Conservation (phyloP, 306 rosid genomes). For the Parietaria judaica region DNA sequence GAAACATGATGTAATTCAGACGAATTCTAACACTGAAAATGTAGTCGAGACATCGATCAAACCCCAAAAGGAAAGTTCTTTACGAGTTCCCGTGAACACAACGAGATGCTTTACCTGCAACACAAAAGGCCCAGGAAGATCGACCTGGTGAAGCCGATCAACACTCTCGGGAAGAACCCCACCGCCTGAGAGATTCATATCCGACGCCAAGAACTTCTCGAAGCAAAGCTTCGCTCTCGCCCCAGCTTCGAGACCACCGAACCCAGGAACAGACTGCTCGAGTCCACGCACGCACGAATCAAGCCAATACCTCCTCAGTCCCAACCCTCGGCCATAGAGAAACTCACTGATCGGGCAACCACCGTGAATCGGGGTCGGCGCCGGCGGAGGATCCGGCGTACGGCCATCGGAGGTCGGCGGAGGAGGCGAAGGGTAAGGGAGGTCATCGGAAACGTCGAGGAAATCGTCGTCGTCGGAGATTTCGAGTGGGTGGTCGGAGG, state of each 20-base stretch:
- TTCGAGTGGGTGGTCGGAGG: constrained; percentile 32
- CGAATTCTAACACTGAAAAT: neutral
- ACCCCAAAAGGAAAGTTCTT: neutral
- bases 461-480: constrained; percentile 51
- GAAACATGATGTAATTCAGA: neutral
- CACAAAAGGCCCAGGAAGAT: constrained; percentile 75
- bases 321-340: constrained; percentile 50
- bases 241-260: constrained; percentile 35
- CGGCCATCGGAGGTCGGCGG: constrained; percentile 7
- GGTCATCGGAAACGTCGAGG: constrained; percentile 53
- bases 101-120: constrained; percentile 46
- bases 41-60: neutral
- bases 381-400: neutral
- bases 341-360: constrained; percentile 43
- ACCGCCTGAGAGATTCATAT: constrained; percentile 53
- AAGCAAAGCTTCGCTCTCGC: constrained; percentile 62
- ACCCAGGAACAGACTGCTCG: constrained; percentile 30
- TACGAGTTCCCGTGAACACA: neutral
- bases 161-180: constrained; percentile 68
- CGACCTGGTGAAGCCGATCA: constrained; percentile 52
- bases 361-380: constrained; percentile 1
- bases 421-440: constrained; percentile 42
- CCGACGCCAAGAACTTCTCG: constrained; percentile 58
- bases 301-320: constrained; percentile 54
- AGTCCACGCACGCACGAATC: constrained; percentile 40